phyloP scores from a whole-genome alignment of 1,139 yeast species.

The Geotrichum klebahnii region DNA sequence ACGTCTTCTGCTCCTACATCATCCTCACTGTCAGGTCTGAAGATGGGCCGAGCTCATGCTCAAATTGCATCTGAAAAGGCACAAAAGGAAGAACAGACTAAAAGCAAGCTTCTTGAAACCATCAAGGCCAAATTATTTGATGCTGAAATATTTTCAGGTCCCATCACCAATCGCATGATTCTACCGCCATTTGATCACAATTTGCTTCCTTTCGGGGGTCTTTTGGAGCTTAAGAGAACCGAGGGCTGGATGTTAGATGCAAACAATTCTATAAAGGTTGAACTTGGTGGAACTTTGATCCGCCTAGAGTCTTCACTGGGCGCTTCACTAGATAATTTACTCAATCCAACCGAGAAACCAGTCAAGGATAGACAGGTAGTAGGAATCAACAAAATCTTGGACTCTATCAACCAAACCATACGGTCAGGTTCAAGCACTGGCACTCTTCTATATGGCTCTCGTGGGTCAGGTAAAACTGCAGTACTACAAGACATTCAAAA shows the following conservation, averaged over 20 bases:
- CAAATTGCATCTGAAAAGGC: slow-evolving; percentile 19
- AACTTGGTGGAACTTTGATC: slow-evolving; percentile 53
- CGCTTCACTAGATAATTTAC: slow-evolving; percentile 25
- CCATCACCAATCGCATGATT: slow-evolving; percentile 30
- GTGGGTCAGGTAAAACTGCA: slow-evolving; percentile 78
- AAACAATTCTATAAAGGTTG: slow-evolving; percentile 36
- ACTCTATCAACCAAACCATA: slow-evolving; percentile 46
- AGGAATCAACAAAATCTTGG: slow-evolving; percentile 53
- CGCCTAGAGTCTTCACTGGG: slow-evolving; percentile 50
- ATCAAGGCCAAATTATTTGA: slow-evolving; percentile 13
- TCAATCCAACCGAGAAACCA: not conserved
- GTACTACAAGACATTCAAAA: slow-evolving; percentile 46
- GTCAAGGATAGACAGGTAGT: slow-evolving; percentile 41
- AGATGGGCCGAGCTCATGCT: slow-evolving; percentile 31
- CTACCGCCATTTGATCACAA: slow-evolving; percentile 49
- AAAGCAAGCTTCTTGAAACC: slow-evolving; percentile 26
- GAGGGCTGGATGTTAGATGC: slow-evolving; percentile 47
- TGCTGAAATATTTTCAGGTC: slow-evolving; percentile 25
- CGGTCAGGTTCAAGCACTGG: slow-evolving; percentile 50
- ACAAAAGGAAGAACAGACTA: slow-evolving; percentile 27
- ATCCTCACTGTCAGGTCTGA: slow-evolving; percentile 26
- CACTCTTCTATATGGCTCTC: slow-evolving; percentile 60
- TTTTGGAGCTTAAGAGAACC: slow-evolving; percentile 51
- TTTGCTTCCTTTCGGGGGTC: slow-evolving; percentile 59
- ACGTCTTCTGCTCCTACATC: slow-evolving; percentile 39